Percentiles rank a stretch among this genome's conserved stretches.
phyloP scores from a whole-genome alignment of 1,284 basidiomycete genomes.

The Ceratobasidium sp. region DNA sequence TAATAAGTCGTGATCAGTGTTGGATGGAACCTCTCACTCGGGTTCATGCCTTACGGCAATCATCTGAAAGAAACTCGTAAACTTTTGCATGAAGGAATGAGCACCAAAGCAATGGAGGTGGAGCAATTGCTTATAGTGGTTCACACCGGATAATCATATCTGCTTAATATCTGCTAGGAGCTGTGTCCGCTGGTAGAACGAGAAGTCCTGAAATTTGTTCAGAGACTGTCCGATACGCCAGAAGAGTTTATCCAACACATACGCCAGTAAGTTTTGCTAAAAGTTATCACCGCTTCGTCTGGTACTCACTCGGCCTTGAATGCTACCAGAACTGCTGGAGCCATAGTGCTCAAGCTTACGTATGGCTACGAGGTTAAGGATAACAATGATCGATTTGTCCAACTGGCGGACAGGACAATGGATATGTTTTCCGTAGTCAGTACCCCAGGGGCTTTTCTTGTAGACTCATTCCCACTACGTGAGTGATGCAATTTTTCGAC shows the following conservation, averaged over 20 bases:
- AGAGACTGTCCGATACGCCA: slow-evolving; percentile 1
- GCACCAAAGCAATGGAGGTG: slow-evolving; percentile 20
- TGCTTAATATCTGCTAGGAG: neutral
- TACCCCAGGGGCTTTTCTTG: neutral
- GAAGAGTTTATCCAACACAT: slow-evolving; percentile 25
- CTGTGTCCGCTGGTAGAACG: slow-evolving; percentile 18
- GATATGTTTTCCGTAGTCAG: slow-evolving; percentile 20
- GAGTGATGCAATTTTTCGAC: no score
- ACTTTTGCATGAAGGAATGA: slow-evolving; percentile 30
- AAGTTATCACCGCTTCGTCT: no score
- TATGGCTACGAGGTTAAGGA: slow-evolving; percentile 28
- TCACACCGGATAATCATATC: neutral
- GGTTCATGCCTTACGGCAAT: slow-evolving; percentile 3
- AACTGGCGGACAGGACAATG: slow-evolving; percentile 8
- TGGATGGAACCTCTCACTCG: neutral
- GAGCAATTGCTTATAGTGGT: neutral
- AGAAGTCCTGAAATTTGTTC: slow-evolving; percentile 25
- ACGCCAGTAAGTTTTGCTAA: slow-evolving; percentile 23
- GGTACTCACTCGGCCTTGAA: no score
- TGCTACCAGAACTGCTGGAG: neutral
- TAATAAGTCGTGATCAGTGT: neutral
- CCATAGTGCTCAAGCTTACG: slow-evolving; percentile 21
- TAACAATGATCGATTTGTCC: slow-evolving; percentile 6
- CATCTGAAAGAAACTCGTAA: neutral
- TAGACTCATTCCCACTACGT: slow-evolving; percentile 9